Evolutionary conservation across 1,284 basidiomycete genomes (phyloP), one percentile per base, ranked within the genome.

Genomic region (Prillingera fragicola): DNA sequence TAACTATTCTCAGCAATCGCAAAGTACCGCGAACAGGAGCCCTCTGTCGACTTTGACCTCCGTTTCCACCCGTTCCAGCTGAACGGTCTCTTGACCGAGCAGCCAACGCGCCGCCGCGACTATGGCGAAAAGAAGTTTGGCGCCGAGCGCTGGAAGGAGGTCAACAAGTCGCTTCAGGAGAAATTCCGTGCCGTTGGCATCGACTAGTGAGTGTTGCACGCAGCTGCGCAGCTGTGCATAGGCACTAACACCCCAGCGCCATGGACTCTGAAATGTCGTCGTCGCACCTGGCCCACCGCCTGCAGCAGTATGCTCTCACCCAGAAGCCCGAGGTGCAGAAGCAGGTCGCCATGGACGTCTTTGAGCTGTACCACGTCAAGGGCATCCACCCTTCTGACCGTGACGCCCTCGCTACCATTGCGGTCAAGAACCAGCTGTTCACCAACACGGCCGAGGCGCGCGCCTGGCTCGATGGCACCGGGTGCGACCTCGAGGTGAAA

Each of bases 241-340:
- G n/a, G n/a, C n/a, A n/a, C n/a, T n/a, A n/a, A n/a, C n/a, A 45
- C 33, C 35, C 3, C 44, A 67, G 62, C 45, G 52, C 51, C 17
- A 63, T 63, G 34, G 61, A 60, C 24, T 71, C 70, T n/a, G 40
- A 46, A 7, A 56, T 72, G 7, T 57, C 60, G 1, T 61, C 63
- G 12, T 69, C 71, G 10, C 71, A 67, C 41, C 57, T 65, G 18
- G 65, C 62, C 2, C 74, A 75, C 47, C 63, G 74, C 8, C 48
- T 75, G 7, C 55, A 57, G 15, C 54, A 57, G 13, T 57, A 59
- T 43, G 55, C 62, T 2, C 47, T 54, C n/a, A 42, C 65, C 7
- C 55, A 62, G 36, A 57, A 62, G 26, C 72, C 72, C 3, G 50
- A 50, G 2, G 42, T 55, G 19, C 73, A 75, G 49, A 43, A 66